Evolutionary conservation across 139 green algal genomes (phyloP).

Genomic region (Haematococcus sp.): DNA sequence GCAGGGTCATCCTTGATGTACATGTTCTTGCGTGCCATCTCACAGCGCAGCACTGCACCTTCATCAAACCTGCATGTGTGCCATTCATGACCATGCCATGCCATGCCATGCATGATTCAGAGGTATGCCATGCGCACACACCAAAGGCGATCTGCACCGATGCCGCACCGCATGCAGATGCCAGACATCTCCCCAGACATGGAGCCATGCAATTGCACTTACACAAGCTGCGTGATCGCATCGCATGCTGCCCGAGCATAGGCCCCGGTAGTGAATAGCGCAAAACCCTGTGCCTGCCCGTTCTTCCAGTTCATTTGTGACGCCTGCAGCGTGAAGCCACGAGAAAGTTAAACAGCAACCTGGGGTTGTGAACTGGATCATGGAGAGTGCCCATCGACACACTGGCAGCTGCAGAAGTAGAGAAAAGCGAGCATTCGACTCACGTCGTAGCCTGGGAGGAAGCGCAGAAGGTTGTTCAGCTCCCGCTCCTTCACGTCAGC

Average conservation of each 20-base stretch:
- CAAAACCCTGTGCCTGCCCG: conserved; percentile 76
- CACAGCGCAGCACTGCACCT: conserved; percentile 59
- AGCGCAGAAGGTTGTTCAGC: conserved; percentile 92
- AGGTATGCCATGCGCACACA: background rate
- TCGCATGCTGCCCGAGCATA: conserved; percentile 57
- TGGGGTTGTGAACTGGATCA: too few relatives aligned
- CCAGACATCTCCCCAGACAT: background rate
- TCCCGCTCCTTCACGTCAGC: conserved; percentile 87
- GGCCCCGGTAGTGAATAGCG: conserved; percentile 62
- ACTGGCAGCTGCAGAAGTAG: too few relatives aligned
- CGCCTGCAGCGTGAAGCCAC: background rate
- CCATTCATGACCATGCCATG: too few relatives aligned
- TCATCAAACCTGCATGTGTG: conserved; percentile 69
- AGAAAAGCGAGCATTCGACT: too few relatives aligned
- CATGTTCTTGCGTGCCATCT: conserved; percentile 91
- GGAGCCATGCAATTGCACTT: conserved; percentile 8
- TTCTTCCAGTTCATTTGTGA: conserved; percentile 76
- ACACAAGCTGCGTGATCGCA: conserved; percentile 20
- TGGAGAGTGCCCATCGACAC: too few relatives aligned
- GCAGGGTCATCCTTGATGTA: conserved; percentile 66
- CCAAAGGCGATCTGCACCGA: background rate
- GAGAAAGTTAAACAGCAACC: too few relatives aligned
- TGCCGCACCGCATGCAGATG: too few relatives aligned
- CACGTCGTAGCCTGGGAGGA: conserved; percentile 89
- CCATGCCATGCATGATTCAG: too few relatives aligned